phyloP scores from a whole-genome alignment of 2,329 filamentous ascomycete species.

The Endoconidiophora polonica region DNA sequence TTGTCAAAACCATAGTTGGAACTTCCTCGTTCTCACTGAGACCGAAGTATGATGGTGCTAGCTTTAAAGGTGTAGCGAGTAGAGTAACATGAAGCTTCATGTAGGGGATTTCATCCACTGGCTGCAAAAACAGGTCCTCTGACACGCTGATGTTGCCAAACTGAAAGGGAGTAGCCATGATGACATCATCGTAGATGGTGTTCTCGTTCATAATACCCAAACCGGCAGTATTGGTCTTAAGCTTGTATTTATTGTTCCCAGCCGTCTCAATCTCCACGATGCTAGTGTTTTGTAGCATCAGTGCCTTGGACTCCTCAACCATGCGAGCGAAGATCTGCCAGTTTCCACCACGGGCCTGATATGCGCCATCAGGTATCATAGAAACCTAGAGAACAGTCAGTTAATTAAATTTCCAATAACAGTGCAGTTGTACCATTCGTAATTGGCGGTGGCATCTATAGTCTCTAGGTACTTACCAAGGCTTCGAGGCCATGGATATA shows the following conservation, averaged over 20 bases:
- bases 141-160: constrained; percentile 53
- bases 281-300: constrained; percentile 47
- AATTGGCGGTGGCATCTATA: background rate
- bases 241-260: background rate
- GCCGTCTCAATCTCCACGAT: constrained; percentile 38
- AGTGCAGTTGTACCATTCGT: background rate
- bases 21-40: constrained; percentile 38
- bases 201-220: constrained; percentile 24
- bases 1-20: constrained; percentile 69
- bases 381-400: constrained; percentile 38
- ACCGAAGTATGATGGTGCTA: constrained; percentile 59
- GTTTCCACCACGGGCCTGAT: constrained; percentile 68
- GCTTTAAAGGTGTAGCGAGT: constrained; percentile 58
- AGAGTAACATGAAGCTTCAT: constrained; percentile 77
- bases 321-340: constrained; percentile 88
- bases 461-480: constrained; percentile 35
- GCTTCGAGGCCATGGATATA: constrained; percentile 77
- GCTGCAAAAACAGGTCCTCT: constrained; percentile 47
- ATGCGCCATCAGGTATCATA: constrained; percentile 73
- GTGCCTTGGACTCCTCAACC: constrained; percentile 46
- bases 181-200: constrained; percentile 56
- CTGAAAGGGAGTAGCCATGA: constrained; percentile 73
- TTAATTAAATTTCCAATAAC: background rate
- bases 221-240: background rate
- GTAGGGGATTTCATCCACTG: constrained; percentile 70